Base-by-base conservation (phyloP, 2,329 filamentous ascomycete genomes). In the Trichophaea hybrida region DNA sequence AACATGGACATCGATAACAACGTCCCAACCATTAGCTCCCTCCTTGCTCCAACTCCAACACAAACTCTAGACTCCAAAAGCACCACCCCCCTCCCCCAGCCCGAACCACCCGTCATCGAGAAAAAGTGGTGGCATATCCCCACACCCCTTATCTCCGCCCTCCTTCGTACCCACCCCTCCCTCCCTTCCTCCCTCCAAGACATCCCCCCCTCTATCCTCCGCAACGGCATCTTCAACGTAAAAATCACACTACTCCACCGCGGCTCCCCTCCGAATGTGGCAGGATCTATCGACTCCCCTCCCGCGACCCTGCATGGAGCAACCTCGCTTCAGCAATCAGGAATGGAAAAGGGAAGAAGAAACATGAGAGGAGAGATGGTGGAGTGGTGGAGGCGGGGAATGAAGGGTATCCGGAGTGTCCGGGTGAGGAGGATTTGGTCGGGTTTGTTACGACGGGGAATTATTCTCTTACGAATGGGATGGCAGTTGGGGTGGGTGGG, bases 401-500 rank as follows among this genome's bases (percentile, higher is more conserved):
- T 61, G 70, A 70, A 58, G 69, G 66, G 55, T 81, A 87, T 66
- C 84, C 84, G 0, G 69, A 82, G 0, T 81, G 89, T n/a, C 91
- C 91, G 0, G 76, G 77, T 7, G 82, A 82, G 63, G 76, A 79
- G 24, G 86, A 96, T 70, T 76, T 97, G 10, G 80, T 97, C 55
- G 93, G 93, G 0, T 98, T 94, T 70, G 83, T 96, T 31, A 96
- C 89, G 1, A 85, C 85, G 1, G 93, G 91, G 0, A 84, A 86
- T 55, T 95, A 85, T 70, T 89, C 85, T 68, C 78, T 97, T 1
- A 80, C 81, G 1, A 81, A 85, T 64, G 93, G 91, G 0, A 80
- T 78, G 65, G 86, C 85, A 0, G 82, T 82, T 13, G 91, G 83
- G 0, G 77, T 97, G 61, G 93, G 86, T 0, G 84, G 80, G 54